Conservation (phyloP, 768 basidiomycete genomes). For the Xerocomellus amylosporus region DNA sequence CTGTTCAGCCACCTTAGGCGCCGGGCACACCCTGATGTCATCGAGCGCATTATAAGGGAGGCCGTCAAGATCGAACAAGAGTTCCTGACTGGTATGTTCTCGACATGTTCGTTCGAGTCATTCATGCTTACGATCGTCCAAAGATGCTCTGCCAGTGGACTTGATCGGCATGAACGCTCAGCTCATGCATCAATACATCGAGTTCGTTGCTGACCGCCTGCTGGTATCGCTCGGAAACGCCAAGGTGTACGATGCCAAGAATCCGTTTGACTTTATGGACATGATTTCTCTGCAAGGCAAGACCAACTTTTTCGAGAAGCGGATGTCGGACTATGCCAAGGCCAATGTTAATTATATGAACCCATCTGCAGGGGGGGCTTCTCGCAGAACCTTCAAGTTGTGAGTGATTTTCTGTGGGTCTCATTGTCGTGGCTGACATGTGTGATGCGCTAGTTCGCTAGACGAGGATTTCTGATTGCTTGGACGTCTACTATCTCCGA, state of each 20-base stretch:
- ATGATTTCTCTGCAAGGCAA: slow-evolving; percentile 93
- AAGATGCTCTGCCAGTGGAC: slow-evolving; percentile 77
- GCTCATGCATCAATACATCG: slow-evolving; percentile 87
- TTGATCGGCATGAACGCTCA: slow-evolving; percentile 89
- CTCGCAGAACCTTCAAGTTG: slow-evolving; percentile 34
- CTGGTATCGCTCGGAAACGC: slow-evolving; percentile 81
- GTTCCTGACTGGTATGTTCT: slow-evolving; percentile 64
- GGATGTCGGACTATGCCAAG: slow-evolving; percentile 77
- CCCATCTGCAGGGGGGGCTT: neutral
- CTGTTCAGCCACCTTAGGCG: slow-evolving; percentile 77
- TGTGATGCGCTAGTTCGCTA: slow-evolving; percentile 5
- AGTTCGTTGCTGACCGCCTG: slow-evolving; percentile 87
- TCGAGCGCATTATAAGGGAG: slow-evolving; percentile 70
- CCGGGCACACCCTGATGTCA: slow-evolving; percentile 73
- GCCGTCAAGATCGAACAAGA: slow-evolving; percentile 85
- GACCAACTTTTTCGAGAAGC: slow-evolving; percentile 94
- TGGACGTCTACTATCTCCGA: neutral
- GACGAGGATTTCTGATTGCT: slow-evolving; percentile 19
- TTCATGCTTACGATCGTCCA: neutral
- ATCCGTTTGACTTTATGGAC: slow-evolving; percentile 93
- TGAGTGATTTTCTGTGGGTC: slow-evolving; percentile 22
- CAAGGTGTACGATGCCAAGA: slow-evolving; percentile 68
- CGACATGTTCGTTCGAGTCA: too few relatives aligned
- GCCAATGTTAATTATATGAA: slow-evolving; percentile 47
- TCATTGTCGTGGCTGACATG: neutral